Evolutionary conservation across 140 eudicot species (phyloP).

Genomic region (Oenanthe javanica): DNA sequence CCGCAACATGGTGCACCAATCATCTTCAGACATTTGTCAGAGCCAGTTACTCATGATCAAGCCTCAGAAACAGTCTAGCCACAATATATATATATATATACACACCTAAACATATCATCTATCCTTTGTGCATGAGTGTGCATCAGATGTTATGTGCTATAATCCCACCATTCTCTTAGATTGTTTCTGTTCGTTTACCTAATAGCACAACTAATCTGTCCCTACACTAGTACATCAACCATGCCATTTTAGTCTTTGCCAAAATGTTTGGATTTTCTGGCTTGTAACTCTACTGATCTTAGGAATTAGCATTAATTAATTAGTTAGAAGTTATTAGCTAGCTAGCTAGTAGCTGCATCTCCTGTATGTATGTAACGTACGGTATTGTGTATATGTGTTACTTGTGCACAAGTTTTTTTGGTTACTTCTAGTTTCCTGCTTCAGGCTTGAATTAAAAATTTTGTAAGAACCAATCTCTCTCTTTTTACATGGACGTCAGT

Average conservation of each 20-base stretch:
- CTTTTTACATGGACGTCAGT: neutral
- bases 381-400: slow-evolving; percentile 26
- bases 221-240: slow-evolving; percentile 6
- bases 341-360: slow-evolving; percentile 1
- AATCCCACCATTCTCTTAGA: neutral
- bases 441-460: neutral
- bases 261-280: slow-evolving; percentile 28
- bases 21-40: slow-evolving; percentile 32
- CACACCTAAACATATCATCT: slow-evolving; percentile 2
- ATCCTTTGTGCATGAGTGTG: slow-evolving; percentile 20
- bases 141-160: slow-evolving; percentile 11
- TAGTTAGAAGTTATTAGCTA: slow-evolving; percentile 6
- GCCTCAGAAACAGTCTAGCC: slow-evolving; percentile 16
- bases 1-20: slow-evolving; percentile 56
- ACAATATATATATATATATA: neutral
- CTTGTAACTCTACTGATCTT: slow-evolving; percentile 19
- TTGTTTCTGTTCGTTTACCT: neutral
- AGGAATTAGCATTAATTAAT: slow-evolving; percentile 2
- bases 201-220: slow-evolving; percentile 11
- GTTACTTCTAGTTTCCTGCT: neutral
- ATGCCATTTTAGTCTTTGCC: slow-evolving; percentile 6
- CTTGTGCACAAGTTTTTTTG: neutral
- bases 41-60: slow-evolving; percentile 21
- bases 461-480: neutral
- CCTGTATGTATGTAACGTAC: slow-evolving; percentile 23